A percentile compares a stretch with the other conserved stretches of the same genome.
Evolutionary conservation across 768 basidiomycete genomes (phyloP).

Genomic region (Terana coerulea): DNA sequence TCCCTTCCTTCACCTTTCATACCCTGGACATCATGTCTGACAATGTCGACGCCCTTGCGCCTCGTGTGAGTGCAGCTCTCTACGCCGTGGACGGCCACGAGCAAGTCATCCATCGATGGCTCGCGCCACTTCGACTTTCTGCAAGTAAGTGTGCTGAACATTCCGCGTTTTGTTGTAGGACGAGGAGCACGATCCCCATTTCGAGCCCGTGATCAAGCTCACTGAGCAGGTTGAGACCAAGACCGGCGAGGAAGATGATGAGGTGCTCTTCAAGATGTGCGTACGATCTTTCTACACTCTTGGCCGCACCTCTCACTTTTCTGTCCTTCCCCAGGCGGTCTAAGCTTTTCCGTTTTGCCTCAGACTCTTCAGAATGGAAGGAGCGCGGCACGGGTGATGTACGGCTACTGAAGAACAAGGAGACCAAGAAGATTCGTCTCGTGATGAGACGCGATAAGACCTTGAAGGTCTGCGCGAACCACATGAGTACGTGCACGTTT

Average conservation of each 20-base stretch:
- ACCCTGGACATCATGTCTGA: conserved; percentile 21
- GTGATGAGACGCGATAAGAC: conserved; percentile 99
- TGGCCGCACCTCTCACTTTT: conserved; percentile 8
- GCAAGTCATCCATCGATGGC: conserved; percentile 11
- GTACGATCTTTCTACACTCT: conserved; percentile 34
- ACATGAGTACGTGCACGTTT: conserved; percentile 65
- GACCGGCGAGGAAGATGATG: conserved; percentile 94
- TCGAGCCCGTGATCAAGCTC: conserved; percentile 95
- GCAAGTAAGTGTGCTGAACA: conserved; percentile 11
- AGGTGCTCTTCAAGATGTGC: conserved; percentile 93
- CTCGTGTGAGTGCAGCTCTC: conserved; percentile 50
- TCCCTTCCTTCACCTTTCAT: conserved; percentile 8
- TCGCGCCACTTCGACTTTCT: conserved; percentile 24
- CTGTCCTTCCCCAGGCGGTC: conserved; percentile 65
- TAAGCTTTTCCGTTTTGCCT: conserved; percentile 95
- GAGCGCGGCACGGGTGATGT: conserved; percentile 97
- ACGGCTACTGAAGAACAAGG: conserved; percentile 85
- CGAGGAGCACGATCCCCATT: conserved; percentile 86
- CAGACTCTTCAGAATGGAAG: conserved; percentile 85
- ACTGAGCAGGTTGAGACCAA: conserved; percentile 94
- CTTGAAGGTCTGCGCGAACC: conserved; percentile 98
- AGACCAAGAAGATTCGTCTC: conserved; percentile 86
- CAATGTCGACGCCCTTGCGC: conserved; percentile 56
- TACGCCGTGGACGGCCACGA: not conserved
- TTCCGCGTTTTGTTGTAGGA: conserved; percentile 30